These are phyloP conservation scores for Plantago rigida DNA, from an alignment of 305 asterid genomes.

Conservation along the genomic window DNA sequence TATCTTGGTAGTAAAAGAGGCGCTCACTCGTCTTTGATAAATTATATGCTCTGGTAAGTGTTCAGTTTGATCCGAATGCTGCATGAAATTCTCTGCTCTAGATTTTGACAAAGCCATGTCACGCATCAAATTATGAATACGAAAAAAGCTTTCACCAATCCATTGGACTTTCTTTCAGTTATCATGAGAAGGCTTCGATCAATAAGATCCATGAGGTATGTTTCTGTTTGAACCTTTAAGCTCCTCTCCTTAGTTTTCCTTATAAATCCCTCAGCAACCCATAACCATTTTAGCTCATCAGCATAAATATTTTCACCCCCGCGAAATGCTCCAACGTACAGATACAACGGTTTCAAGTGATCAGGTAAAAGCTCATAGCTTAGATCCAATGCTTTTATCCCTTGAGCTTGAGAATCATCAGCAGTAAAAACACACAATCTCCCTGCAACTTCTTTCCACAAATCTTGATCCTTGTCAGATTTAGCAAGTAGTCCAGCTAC, in stretches of 20 bases:
- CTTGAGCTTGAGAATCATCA: not conserved
- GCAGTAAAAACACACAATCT: not conserved
- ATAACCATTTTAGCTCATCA: not conserved
- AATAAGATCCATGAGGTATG: not conserved
- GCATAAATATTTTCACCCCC: not conserved
- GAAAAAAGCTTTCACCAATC: not conserved
- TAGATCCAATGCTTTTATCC: constrained; percentile 5
- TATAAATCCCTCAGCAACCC: constrained; percentile 8
- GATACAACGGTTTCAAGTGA: constrained; percentile 10
- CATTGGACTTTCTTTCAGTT: not conserved
- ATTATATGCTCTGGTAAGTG: too few species aligned
- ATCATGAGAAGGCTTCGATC: not conserved
- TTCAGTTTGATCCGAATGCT: too few species aligned
- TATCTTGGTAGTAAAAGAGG: too few species aligned
- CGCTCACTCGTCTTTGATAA: too few species aligned
- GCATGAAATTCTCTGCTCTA: too few species aligned
- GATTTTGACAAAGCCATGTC: not conserved
- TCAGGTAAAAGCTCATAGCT: not conserved
- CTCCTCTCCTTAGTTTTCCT: not conserved
- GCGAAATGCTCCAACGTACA: constrained; percentile 7
- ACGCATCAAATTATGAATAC: not conserved
- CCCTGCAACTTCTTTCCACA: not conserved
- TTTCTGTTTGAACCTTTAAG: constrained; percentile 7
- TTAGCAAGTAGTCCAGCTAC: not conserved
- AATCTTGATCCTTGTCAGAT: not conserved